Evolutionary conservation across 495 filamentous ascomycete genomes (phyloP), one percentile per base, ranked within the genome.

Genomic region (Lasiosphaeria ovina): DNA sequence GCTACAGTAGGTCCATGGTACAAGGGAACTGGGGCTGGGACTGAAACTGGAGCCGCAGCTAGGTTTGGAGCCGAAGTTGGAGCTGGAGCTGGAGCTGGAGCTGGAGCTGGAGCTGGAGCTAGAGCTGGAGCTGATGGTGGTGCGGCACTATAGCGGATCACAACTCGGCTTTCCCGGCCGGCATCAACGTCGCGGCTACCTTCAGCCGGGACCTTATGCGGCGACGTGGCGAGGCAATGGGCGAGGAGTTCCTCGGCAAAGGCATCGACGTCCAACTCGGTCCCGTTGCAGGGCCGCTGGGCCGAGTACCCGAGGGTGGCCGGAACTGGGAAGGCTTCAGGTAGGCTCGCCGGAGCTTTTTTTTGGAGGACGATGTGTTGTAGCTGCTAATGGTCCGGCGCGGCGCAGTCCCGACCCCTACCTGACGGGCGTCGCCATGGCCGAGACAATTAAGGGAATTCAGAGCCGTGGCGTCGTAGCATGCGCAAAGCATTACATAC

Each of bases 131-230:
- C 38, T 42, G 14, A 42, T 14, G 14, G 14, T 42, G 38, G 14
- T 42, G 38, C 38, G 7, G 38, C 14, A 9, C 8, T 3, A 12
- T 57, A 73, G 74, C 83, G 10, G 84, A 86, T 55, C 76, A 84
- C 52, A 85, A 82, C 58, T 86, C 83, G 0, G 89, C 82, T 3
- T 93, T 92, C 69, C 85, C 89, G 2, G 83, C 89, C 2, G 89
- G 89, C 17, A 81, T 91, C 67, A 92, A 87, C 68, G 85, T 84
- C 11, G 89, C 87, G 3, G 87, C 89, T 16, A 89, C 89, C 0
- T 93, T 85, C 78, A 87, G 89, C 63, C 81, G 83, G 50, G 76
- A 81, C 11, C 69, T 89, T 9, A 85, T 89, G 69, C 81, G 84
- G 24, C 69, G 73, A 0, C 77, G 87, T 6, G 85, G 83, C 4